These are phyloP conservation scores for Sporothrix curviconia DNA, from an alignment of 2,329 filamentous ascomycete species.

Conservation along the genomic window DNA sequence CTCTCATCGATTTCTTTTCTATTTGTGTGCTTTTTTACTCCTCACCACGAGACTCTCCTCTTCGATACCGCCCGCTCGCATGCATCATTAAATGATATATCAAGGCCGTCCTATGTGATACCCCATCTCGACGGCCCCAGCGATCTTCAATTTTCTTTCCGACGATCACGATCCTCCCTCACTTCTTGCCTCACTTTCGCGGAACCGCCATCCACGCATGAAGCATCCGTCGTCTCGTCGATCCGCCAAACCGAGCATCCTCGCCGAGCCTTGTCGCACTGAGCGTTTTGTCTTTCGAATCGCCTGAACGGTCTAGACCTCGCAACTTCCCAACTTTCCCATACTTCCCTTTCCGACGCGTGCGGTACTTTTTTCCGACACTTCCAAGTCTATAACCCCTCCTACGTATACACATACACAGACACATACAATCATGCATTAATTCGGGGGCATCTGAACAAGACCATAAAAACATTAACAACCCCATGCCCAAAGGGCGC, in stretches of 20 bases:
- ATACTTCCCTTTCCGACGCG: slow-evolving; percentile 9
- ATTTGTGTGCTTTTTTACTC: background rate
- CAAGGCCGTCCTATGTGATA: too few species aligned
- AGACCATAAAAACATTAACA: slow-evolving; percentile 16
- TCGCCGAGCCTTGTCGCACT: background rate
- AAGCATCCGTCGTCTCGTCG: background rate
- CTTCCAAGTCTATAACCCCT: background rate
- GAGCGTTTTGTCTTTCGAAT: background rate
- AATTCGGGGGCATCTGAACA: background rate
- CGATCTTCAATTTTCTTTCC: background rate
- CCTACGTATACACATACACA: background rate
- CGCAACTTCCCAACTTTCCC: background rate
- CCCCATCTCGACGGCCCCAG: background rate
- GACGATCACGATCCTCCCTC: background rate
- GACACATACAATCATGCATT: slow-evolving; percentile 7
- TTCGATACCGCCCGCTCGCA: background rate
- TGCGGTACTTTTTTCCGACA: slow-evolving; percentile 6
- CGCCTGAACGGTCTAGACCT: background rate
- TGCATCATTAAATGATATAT: too few species aligned
- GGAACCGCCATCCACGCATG: background rate
- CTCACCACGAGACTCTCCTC: background rate
- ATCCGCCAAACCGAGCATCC: background rate
- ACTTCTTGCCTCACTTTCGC: background rate
- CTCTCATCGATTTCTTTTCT: background rate
- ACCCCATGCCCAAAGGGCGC: slow-evolving; percentile 12